These are phyloP conservation scores for Colletotrichum sp. DNA, from an alignment of 2,329 filamentous ascomycete genomes.

Conservation along the genomic window DNA sequence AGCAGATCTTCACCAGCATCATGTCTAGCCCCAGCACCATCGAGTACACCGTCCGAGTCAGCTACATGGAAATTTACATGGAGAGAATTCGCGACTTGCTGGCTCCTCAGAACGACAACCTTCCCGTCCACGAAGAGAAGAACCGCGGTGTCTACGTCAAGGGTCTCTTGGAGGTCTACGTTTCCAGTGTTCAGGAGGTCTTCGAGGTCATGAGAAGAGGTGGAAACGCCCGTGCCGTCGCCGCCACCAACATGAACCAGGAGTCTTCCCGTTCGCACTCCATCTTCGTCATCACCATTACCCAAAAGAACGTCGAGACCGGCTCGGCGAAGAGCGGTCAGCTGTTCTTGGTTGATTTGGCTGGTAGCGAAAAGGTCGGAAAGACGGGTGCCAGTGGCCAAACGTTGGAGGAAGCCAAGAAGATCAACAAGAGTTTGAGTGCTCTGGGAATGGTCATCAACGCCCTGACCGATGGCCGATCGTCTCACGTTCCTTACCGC, in stretches of 20 bases:
- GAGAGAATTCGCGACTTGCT: slow-evolving; percentile 95
- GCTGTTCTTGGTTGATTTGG: slow-evolving; percentile 96
- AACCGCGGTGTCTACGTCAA: slow-evolving; percentile 96
- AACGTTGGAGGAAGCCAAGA: slow-evolving; percentile 97
- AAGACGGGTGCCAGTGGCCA: slow-evolving; percentile 98
- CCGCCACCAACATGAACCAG: slow-evolving; percentile 98
- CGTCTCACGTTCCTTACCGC: slow-evolving; percentile 92
- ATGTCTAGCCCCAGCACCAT: slow-evolving; percentile 90
- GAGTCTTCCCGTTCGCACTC: slow-evolving; percentile 98
- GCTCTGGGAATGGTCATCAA: slow-evolving; percentile 99
- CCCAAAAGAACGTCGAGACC: slow-evolving; percentile 96
- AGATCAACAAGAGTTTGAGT: slow-evolving; percentile 99
- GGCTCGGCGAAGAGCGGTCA: slow-evolving; percentile 96
- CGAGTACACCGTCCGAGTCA: slow-evolving; percentile 98
- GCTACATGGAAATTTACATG: slow-evolving; percentile 99
- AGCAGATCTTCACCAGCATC: slow-evolving; percentile 97
- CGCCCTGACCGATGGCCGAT: slow-evolving; percentile 84
- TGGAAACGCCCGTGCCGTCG: slow-evolving; percentile 87
- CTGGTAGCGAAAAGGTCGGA: slow-evolving; percentile 97
- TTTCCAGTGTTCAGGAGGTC: slow-evolving; percentile 93
- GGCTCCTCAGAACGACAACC: slow-evolving; percentile 91
- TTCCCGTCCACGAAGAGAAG: slow-evolving; percentile 98
- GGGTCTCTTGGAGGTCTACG: slow-evolving; percentile 91
- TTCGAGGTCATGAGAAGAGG: slow-evolving; percentile 96
- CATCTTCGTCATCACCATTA: slow-evolving; percentile 96